Conservation (phyloP, 1,139 yeast species). For the Saccharomyces hybrid region DNA sequence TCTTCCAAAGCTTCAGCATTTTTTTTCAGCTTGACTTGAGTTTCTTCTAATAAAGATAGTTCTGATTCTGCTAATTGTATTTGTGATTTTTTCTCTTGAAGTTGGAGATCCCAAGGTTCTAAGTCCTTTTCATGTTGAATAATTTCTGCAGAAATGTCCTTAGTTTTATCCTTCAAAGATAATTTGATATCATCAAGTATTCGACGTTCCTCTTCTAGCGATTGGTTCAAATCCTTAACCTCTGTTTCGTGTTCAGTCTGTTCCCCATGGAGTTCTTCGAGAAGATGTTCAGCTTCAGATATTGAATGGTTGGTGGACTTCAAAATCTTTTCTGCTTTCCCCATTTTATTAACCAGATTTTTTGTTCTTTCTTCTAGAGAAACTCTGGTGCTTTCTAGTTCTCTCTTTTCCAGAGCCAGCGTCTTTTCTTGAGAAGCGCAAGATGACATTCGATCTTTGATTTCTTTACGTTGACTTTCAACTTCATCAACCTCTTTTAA, state of each 20-base stretch:
- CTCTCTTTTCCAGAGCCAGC: slow-evolving; percentile 18
- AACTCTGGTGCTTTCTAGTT: slow-evolving; percentile 40
- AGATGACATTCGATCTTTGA: slow-evolving; percentile 15
- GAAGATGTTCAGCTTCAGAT: slow-evolving; percentile 41
- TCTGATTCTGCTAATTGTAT: slow-evolving; percentile 60
- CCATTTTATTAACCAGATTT: slow-evolving; percentile 50
- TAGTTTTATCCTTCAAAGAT: slow-evolving; percentile 59
- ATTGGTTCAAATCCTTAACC: slow-evolving; percentile 38
- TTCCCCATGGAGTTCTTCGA: slow-evolving; percentile 41
- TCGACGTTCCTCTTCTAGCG: slow-evolving; percentile 47
- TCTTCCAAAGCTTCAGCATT: slow-evolving; percentile 44
- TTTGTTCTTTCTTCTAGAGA: slow-evolving; percentile 69
- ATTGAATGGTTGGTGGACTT: slow-evolving; percentile 35
- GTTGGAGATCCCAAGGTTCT: slow-evolving; percentile 76
- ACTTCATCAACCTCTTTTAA: slow-evolving; percentile 36
- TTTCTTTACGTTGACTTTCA: slow-evolving; percentile 31
- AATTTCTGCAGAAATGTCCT: slow-evolving; percentile 22
- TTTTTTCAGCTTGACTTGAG: slow-evolving; percentile 30
- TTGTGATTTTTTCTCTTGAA: slow-evolving; percentile 59
- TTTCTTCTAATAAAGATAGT: slow-evolving; percentile 50
- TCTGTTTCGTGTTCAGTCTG: slow-evolving; percentile 35
- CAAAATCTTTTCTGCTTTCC: slow-evolving; percentile 51
- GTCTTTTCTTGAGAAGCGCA: slow-evolving; percentile 6
- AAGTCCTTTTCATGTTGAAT: slow-evolving; percentile 54
- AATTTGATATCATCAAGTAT: slow-evolving; percentile 56